Base-by-base conservation (phyloP, 176 grass and related monocot species). In the Cenchrus americanus region DNA sequence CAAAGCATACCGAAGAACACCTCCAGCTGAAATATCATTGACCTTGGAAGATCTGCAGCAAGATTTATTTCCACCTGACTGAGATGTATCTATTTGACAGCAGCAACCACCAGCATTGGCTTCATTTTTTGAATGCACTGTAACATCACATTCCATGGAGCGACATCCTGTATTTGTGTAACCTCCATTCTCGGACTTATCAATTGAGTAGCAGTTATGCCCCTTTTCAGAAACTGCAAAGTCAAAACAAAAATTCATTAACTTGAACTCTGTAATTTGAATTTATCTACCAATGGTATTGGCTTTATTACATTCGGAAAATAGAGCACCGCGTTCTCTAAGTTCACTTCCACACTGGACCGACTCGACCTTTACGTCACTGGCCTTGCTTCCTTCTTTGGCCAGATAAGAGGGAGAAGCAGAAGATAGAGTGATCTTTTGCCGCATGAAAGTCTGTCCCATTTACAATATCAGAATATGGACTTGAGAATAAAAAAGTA, bases 371-470 rank as follows among this genome's bases (percentile, higher is more conserved):
- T 92, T 90, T 60, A 79, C 51, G 80, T 86, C 85, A 77, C 37
- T 85, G 72, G 76, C 63, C 44, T 78, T 76, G 66, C 73, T 91
- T 88, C 75, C 81, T 78, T 95, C 89, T 78, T 91, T 91, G 81
- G 80, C 48, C 73, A 37, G 78, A 92, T 73, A 83, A 89, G 86
- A 83, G 80, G 68, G 59, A 86, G 85, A 90, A 77, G 84, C 30
- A 88, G 91, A 86, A 14, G 85, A 89, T 60, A 99, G 86, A 86
- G 84, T 90, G 51, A 91, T 80, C 91, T 94, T 99, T 84, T 99
- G 96, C 81, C 96, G 83, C 93, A 99, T 83, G 81, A 99, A 94
- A 67, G 96, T 99, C 96, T 99, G 96, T 78, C 80, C 70, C 86
- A 93, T 90, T 89, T 85, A 79, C 46, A 87, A 87, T 82, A 78